Conservation (phyloP, 2,329 filamentous ascomycete genomes). For the Colletotrichum graminicola region DNA sequence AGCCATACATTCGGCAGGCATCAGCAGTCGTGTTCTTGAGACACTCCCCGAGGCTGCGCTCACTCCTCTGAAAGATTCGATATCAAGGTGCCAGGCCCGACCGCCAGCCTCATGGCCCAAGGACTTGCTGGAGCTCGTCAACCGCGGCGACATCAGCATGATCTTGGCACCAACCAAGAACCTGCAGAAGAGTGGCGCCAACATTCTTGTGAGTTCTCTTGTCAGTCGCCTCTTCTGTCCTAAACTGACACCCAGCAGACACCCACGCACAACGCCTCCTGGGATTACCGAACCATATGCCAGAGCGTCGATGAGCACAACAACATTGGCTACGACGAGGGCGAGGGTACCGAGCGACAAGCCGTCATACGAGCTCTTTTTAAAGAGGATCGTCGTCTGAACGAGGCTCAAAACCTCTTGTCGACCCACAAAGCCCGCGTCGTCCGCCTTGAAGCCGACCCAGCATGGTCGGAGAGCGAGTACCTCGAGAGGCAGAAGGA, state of each 20-base stretch:
- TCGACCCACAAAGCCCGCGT: slow-evolving; percentile 85
- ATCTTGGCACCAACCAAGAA: slow-evolving; percentile 66
- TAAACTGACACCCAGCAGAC: slow-evolving; percentile 55
- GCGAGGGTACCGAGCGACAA: slow-evolving; percentile 85
- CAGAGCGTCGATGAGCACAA: slow-evolving; percentile 71
- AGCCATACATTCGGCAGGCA: slow-evolving; percentile 77
- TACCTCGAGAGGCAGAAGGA: slow-evolving; percentile 94
- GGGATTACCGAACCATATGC: slow-evolving; percentile 85
- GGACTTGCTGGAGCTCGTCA: slow-evolving; percentile 79
- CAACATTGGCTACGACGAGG: slow-evolving; percentile 76
- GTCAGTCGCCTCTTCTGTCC: not conserved
- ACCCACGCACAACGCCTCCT: slow-evolving; percentile 73
- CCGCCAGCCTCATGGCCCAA: slow-evolving; percentile 83
- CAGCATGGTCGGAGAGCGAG: slow-evolving; percentile 86
- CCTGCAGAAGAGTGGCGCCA: slow-evolving; percentile 51
- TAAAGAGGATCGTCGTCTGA: slow-evolving; percentile 88
- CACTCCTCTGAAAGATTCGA: slow-evolving; percentile 83
- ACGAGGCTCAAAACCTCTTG: slow-evolving; percentile 87
- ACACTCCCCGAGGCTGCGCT: slow-evolving; percentile 88
- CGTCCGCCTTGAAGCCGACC: slow-evolving; percentile 80
- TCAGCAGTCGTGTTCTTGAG: slow-evolving; percentile 77
- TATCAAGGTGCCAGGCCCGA: slow-evolving; percentile 84
- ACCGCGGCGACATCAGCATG: slow-evolving; percentile 83
- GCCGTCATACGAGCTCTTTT: slow-evolving; percentile 89
- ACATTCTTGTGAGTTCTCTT: slow-evolving; percentile 56